phyloP scores from a whole-genome alignment of 164 flowering plant genomes.

The Hamamelis virginiana region DNA sequence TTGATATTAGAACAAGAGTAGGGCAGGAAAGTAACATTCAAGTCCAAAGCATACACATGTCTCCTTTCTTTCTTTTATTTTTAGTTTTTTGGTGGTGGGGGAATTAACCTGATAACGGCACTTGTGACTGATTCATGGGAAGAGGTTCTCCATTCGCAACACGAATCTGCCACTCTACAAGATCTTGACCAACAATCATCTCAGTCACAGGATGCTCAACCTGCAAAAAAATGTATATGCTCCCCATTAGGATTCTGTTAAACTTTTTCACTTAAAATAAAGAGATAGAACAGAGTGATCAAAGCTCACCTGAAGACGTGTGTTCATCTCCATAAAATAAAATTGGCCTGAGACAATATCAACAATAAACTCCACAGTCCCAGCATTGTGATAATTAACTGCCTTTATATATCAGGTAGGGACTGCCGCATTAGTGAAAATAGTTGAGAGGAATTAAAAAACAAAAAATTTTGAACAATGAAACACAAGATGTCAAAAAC shows the following conservation, averaged over 20 bases:
- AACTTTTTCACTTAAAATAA: not conserved
- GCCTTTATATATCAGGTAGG: conserved; percentile 55
- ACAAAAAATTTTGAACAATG: not conserved
- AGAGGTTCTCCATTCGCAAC: conserved; percentile 96
- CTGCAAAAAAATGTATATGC: conserved; percentile 35
- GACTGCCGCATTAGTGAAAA: conserved; percentile 24
- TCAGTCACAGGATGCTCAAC: conserved; percentile 99
- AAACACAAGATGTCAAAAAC: not conserved
- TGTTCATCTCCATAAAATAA: conserved; percentile 99
- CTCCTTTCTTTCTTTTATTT: too few relatives aligned
- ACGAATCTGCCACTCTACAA: conserved; percentile 99
- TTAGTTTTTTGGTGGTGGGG: not conserved
- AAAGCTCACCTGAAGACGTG: conserved; percentile 93
- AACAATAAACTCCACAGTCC: conserved; percentile 99
- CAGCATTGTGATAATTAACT: conserved; percentile 94
- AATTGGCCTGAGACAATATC: conserved; percentile 80
- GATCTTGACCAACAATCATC: conserved; percentile 99
- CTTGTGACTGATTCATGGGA: conserved; percentile 77
- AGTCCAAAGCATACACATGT: too few relatives aligned
- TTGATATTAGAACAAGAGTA: too few relatives aligned
- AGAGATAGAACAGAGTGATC: conserved; percentile 4
- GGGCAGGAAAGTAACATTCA: too few relatives aligned
- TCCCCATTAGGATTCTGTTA: not conserved
- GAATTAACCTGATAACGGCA: conserved; percentile 68
- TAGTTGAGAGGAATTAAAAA: not conserved